Evolutionary conservation across 2,329 filamentous ascomycete species (phyloP), one percentile per base, ranked within the genome.

Genomic region (Aurifilum marmelostoma): DNA sequence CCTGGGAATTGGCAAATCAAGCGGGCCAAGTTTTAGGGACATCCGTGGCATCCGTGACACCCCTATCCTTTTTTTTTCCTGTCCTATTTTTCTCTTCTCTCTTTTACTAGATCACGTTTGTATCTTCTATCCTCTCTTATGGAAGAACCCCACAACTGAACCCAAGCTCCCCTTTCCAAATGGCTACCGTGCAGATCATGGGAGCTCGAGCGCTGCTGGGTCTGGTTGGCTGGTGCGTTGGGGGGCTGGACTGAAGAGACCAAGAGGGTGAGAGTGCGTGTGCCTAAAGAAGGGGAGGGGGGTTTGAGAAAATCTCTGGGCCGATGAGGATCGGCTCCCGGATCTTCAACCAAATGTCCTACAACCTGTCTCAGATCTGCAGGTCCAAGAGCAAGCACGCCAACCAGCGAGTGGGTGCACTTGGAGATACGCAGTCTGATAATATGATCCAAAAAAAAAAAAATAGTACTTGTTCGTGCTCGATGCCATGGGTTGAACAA

Each of bases 351-450:
- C 52, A 56, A 56, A 47, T 47, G n/a, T n/a, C 21, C 21, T 47
- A n/a, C 12, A 29, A 29, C 47, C 8, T 39, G 27, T 18, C 27
- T 39, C 9, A 27, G 24, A 52, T 64, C n/a, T 32, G 11, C 50
- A 43, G 47, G 34, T 64, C 43, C 52, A 37, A 32, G 8, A 60
- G 58, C 58, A 39, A 60, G 32, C 58, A 60, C 24, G 27, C 50
- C 27, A 27, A 6, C 18, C 27, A 24, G n/a, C 18, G 18, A 8
- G 58, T 37, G 29, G 29, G 18, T n/a, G n/a, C n/a, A n/a, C 12
- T 29, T 18, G 52, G 24, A 56, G n/a, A 24, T 54, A 54, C 50
- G 11, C 27, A 54, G 50, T 54, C 8, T 47, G 43, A 47, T 47
- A 21, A 8, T 18, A 47, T 47, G 21, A 47, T 47, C n/a, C 43